Percentiles rank a stretch among this genome's conserved stretches.
phyloP scores from a whole-genome alignment of 2,329 filamentous ascomycete genomes.

The Paraphaeosphaeria minitans region DNA sequence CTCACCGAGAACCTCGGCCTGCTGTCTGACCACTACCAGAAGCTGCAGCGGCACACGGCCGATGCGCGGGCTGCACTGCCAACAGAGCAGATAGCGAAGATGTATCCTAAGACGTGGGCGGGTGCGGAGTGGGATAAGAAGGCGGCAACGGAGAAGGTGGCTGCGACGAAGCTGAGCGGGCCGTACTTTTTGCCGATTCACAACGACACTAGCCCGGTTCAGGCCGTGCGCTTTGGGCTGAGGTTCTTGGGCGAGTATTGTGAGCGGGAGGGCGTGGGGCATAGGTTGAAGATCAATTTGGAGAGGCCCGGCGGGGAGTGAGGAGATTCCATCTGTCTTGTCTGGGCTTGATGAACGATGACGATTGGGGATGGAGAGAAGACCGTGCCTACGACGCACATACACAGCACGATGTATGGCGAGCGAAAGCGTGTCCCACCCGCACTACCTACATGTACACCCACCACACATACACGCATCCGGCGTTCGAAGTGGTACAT shows the following conservation, averaged over 20 bases:
- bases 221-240: slow-evolving; percentile 52
- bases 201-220: slow-evolving; percentile 49
- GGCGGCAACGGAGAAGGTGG: slow-evolving; percentile 39
- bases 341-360: neutral
- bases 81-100: slow-evolving; percentile 42
- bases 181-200: slow-evolving; percentile 50
- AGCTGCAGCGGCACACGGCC: slow-evolving; percentile 31
- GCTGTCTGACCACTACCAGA: slow-evolving; percentile 34
- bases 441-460: neutral
- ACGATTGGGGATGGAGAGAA: too few relatives aligned
- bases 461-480: neutral
- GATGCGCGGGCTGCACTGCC: slow-evolving; percentile 37
- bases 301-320: slow-evolving; percentile 28
- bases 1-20: slow-evolving; percentile 34
- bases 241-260: slow-evolving; percentile 52
- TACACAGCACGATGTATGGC: too few relatives aligned
- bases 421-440: too few relatives aligned
- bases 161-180: slow-evolving; percentile 41
- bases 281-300: slow-evolving; percentile 33
- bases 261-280: slow-evolving; percentile 37
- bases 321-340: too few relatives aligned
- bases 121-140: slow-evolving; percentile 29
- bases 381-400: too few relatives aligned
- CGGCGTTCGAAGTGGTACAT: neutral
- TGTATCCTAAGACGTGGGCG: slow-evolving; percentile 48